phyloP scores from a whole-genome alignment of 2,329 filamentous ascomycete genomes.

The Onygenales sp. region DNA sequence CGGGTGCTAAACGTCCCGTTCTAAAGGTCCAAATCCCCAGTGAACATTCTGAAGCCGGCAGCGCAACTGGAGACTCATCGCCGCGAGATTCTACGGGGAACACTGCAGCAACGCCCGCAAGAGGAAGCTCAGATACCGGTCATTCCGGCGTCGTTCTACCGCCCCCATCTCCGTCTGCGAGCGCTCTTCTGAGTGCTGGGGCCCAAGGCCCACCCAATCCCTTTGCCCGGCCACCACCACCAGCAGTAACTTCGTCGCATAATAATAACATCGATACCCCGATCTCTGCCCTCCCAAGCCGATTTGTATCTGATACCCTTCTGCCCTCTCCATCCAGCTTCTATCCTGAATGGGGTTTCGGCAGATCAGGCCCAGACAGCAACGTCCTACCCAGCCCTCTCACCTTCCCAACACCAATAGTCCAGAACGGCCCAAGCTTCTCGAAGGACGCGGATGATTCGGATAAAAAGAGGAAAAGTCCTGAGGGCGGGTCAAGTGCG shows the following conservation, averaged over 20 bases:
- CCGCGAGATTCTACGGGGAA: conserved; percentile 47
- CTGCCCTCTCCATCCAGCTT: conserved; percentile 87
- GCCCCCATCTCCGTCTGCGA: conserved; percentile 83
- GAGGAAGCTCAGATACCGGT: conserved; percentile 43
- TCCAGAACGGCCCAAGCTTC: conserved; percentile 31
- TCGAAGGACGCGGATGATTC: conserved; percentile 30
- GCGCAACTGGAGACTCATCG: conserved; percentile 62
- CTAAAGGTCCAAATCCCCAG: conserved; percentile 93
- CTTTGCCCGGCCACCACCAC: conserved; percentile 78
- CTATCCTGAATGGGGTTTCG: conserved; percentile 83
- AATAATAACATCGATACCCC: conserved; percentile 57
- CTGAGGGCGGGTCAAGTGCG: conserved; percentile 26
- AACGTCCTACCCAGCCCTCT: conserved; percentile 88
- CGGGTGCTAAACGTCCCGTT: conserved; percentile 62
- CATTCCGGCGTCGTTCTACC: conserved; percentile 71
- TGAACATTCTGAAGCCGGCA: conserved; percentile 68
- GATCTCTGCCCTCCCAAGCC: conserved; percentile 84
- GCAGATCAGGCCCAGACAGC: conserved; percentile 52
- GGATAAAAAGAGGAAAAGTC: conserved; percentile 36
- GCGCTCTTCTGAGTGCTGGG: conserved; percentile 77
- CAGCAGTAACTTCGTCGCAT: conserved; percentile 32
- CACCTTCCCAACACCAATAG: conserved; percentile 75
- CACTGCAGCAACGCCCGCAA: conserved; percentile 50
- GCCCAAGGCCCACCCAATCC: conserved; percentile 90
- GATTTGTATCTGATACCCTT: conserved; percentile 80